phyloP scores from a whole-genome alignment of 2,329 filamentous ascomycete genomes.

The Grosmannia serpens region DNA sequence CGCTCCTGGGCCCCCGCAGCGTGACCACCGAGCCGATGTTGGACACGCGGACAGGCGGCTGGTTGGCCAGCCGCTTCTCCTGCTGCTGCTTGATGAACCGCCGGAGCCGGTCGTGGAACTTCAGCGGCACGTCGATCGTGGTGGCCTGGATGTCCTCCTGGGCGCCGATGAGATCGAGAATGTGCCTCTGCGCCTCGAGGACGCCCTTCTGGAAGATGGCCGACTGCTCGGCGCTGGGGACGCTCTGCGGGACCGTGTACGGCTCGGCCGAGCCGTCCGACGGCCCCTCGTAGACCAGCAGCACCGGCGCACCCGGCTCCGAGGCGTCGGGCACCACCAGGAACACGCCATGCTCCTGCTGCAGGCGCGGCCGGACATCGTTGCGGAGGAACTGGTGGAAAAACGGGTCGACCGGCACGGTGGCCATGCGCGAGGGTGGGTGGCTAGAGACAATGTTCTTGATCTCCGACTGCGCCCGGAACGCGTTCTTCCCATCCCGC shows the following conservation, averaged over 20 bases:
- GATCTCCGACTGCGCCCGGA: conserved; percentile 65
- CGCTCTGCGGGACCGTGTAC: conserved; percentile 40
- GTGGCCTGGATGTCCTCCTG: conserved; percentile 42
- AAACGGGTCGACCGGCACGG: conserved; percentile 62
- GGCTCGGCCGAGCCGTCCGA: conserved; percentile 21
- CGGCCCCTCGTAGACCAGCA: conserved; percentile 64
- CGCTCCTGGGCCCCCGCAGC: conserved; percentile 64
- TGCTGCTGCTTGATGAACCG: conserved; percentile 56
- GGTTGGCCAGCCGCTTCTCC: conserved; percentile 39
- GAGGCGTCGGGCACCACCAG: conserved; percentile 56
- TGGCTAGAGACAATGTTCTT: conserved; percentile 62
- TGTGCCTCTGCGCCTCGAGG: conserved; percentile 43
- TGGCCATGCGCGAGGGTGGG: conserved; percentile 59
- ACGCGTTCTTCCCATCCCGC: conserved; percentile 70
- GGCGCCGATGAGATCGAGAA: conserved; percentile 44
- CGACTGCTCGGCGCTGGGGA: conserved; percentile 38
- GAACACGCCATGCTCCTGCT: conserved; percentile 60
- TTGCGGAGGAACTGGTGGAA: conserved; percentile 63
- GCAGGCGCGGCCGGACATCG: conserved; percentile 51
- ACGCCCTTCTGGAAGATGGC: conserved; percentile 43
- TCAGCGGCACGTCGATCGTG: conserved; percentile 46
- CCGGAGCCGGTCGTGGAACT: conserved; percentile 51
- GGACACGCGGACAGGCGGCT: conserved; percentile 49
- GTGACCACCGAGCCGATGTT: conserved; percentile 51
- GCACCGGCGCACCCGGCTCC: conserved; percentile 48